Evolutionary conservation across 768 basidiomycete species (phyloP).

Genomic region (Boletus fagicola): DNA sequence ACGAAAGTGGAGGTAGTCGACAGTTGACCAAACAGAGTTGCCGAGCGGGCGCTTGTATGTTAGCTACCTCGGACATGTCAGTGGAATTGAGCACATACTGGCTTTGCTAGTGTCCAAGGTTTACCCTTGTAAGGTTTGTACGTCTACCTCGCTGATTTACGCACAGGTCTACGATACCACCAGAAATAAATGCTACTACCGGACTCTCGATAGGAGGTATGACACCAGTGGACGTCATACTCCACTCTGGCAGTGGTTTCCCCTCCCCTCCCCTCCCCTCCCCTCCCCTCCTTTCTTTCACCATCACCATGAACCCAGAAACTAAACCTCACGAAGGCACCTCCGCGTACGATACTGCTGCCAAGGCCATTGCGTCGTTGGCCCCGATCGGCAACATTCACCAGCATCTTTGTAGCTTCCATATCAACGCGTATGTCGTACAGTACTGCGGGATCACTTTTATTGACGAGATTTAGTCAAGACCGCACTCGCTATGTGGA

Average conservation of each 20-base stretch:
- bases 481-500: slow-evolving; percentile 37
- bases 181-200: not conserved
- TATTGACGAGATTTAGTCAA: slow-evolving; percentile 17
- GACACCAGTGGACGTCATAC: slow-evolving; percentile 2
- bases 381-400: slow-evolving; percentile 35
- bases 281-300: not conserved
- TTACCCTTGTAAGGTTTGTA: not conserved
- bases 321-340: slow-evolving; percentile 24
- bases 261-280: not conserved
- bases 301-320: slow-evolving; percentile 26
- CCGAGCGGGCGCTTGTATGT: slow-evolving; percentile 18
- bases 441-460: not conserved
- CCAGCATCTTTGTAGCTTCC: slow-evolving; percentile 37
- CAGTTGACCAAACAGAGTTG: too few species aligned
- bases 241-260: not conserved
- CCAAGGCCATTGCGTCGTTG: slow-evolving; percentile 32
- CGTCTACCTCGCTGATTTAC: not conserved
- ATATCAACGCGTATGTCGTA: slow-evolving; percentile 31
- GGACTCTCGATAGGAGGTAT: slow-evolving; percentile 9
- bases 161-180: not conserved
- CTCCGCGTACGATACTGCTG: slow-evolving; percentile 27
- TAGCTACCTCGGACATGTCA: not conserved
- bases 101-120: not conserved
- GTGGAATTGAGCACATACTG: not conserved
- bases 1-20: too few species aligned